A percentile compares a stretch with the other conserved stretches of the same genome.
Evolutionary conservation across 495 filamentous ascomycete genomes (phyloP).

Genomic region (Jackrogersella multiformis): DNA sequence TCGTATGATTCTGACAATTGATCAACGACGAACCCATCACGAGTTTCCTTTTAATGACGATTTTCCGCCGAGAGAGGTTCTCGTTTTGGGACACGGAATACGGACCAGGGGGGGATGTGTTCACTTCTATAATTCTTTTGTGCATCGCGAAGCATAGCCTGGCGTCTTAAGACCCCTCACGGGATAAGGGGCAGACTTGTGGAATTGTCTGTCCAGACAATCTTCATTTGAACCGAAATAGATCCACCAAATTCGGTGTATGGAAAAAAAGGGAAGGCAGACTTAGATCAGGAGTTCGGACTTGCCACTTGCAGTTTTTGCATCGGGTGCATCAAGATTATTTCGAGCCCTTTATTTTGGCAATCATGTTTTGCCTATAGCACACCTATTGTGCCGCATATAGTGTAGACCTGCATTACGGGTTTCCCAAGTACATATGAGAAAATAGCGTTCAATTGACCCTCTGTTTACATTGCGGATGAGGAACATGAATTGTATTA

Average conservation of each 20-base stretch:
- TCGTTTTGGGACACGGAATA: conserved; percentile 9
- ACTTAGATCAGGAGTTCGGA: conserved; percentile 29
- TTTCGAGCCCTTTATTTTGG: neutral
- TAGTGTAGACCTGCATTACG: conserved; percentile 32
- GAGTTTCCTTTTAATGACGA: conserved; percentile 35
- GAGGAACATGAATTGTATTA: neutral
- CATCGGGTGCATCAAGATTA: conserved; percentile 14
- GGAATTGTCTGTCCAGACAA: conserved; percentile 3
- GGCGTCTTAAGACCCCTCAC: conserved; percentile 35
- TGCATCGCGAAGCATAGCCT: conserved; percentile 39
- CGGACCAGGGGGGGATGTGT: neutral
- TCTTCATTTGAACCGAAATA: conserved; percentile 5
- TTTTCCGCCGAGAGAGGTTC: conserved; percentile 7
- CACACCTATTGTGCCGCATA: conserved; percentile 18
- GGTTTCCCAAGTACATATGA: conserved; percentile 20
- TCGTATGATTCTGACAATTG: neutral
- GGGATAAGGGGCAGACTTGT: conserved; percentile 19
- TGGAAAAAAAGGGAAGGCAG: conserved; percentile 16
- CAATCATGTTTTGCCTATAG: neutral
- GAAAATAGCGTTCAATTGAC: neutral
- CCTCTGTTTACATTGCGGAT: neutral
- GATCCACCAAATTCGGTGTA: conserved; percentile 8
- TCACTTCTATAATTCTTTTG: conserved; percentile 24
- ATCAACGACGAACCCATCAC: conserved; percentile 1
- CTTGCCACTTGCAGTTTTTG: neutral